A percentile compares a stretch with the other conserved stretches of the same genome.
Evolutionary conservation across 345 rosid genomes (phyloP).

Genomic region (Anacardium occidentale): DNA sequence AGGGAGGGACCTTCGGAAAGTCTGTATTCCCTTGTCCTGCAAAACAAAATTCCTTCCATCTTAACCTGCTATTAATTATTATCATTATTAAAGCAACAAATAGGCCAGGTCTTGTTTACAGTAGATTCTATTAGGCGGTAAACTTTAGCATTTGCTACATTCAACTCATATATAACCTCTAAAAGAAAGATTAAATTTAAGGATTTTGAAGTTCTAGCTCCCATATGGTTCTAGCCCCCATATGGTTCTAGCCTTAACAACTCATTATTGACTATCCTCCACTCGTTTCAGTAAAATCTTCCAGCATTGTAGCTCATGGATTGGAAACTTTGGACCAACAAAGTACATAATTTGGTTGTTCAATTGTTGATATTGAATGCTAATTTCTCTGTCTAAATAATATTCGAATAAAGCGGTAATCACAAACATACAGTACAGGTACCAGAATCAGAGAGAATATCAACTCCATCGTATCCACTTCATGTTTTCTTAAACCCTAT

Average conservation of each 20-base stretch:
- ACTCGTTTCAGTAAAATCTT: not conserved
- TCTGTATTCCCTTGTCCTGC: conserved; percentile 79
- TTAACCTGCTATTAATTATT: not conserved
- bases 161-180: no score
- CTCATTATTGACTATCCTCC: not conserved
- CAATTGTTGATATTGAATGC: no score
- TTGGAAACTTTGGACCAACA: not conserved
- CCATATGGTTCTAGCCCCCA: no score
- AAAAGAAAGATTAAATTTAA: not conserved
- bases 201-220: not conserved
- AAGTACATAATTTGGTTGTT: no score
- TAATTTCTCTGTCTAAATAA: no score
- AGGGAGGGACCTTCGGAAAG: conserved; percentile 64
- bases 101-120: not conserved
- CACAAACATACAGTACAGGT: no score
- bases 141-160: no score
- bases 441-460: no score
- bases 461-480: no score
- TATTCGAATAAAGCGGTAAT: no score
- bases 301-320: not conserved
- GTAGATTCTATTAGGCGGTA: no score
- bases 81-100: not conserved
- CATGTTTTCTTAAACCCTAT: no score
- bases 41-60: conserved; percentile 2
- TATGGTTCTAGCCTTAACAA: not conserved